Conservation (phyloP, 371 early-diverging fungal species). For the Mortierella sp. region DNA sequence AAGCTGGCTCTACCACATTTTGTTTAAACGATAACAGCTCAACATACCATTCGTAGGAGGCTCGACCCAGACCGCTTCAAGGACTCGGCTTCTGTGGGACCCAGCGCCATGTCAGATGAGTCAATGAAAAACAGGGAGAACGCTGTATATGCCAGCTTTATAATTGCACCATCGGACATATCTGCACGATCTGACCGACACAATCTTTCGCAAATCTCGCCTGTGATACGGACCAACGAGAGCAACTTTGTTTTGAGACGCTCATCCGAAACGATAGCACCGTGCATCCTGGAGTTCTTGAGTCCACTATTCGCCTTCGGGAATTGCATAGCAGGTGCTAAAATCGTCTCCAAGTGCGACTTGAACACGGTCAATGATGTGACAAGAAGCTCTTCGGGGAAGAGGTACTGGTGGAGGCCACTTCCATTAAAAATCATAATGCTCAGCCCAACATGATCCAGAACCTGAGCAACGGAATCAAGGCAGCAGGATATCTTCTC, state of each 20-base stretch:
- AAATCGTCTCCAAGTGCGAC: constrained; percentile 20
- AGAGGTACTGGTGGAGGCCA: constrained; percentile 30
- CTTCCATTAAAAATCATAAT: constrained; percentile 18
- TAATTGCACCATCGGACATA: constrained; percentile 32
- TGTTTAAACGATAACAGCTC: neutral
- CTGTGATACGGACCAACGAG: constrained; percentile 19
- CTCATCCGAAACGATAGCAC: constrained; percentile 1
- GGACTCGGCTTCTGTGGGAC: constrained; percentile 33
- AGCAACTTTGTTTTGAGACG: constrained; percentile 15
- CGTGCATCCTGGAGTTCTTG: neutral
- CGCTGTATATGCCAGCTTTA: constrained; percentile 42
- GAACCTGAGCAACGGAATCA: constrained; percentile 1
- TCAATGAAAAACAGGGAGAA: constrained; percentile 50
- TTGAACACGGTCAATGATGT: constrained; percentile 29
- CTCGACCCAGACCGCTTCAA: constrained; percentile 40
- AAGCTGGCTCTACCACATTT: too few species aligned
- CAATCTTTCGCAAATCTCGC: constrained; percentile 27
- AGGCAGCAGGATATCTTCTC: neutral
- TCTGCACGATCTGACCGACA: constrained; percentile 13
- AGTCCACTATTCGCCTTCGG: constrained; percentile 12
- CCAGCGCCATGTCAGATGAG: constrained; percentile 23
- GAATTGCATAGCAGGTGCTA: constrained; percentile 34
- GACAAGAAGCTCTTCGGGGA: constrained; percentile 42
- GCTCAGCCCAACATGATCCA: constrained; percentile 31
- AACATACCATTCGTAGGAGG: constrained; percentile 32